Evolutionary conservation across 2,329 filamentous ascomycete species (phyloP), one percentile per base, ranked within the genome.

Genomic region (Aspergillus nomiae): DNA sequence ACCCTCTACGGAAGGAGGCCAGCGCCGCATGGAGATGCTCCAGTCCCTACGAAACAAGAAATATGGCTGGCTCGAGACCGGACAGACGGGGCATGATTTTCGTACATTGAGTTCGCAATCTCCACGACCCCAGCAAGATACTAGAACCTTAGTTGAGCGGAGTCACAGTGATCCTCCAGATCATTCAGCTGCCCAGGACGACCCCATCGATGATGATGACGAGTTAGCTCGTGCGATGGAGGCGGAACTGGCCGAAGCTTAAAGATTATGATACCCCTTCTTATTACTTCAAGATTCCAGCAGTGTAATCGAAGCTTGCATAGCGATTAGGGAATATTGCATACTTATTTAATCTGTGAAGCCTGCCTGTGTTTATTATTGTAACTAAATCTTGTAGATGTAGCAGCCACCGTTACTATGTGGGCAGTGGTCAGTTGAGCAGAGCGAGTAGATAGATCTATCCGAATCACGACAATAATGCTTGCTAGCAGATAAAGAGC

Each of bases 21-120:
- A 62, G 51, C 64, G 58, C 30, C 60, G 66, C 26, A 61, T 61
- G 51, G 62, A 67, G 21, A 67, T 74, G 32, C 68, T 70, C n/a
- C 65, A 63, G 10, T 62, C 68, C 7, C 65, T 77, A 57, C 71
- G 68, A 53, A 69, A 67, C 30, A 78, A 77, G 56, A 64, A 70
- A 30, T 76, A 77, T 56, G 30, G 55, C 16, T 78, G 75, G 76
- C 69, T 78, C 6, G 63, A 63, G 53, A 55, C 50, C 19, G 56
- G 46, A 36, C 26, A 46, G 24, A 45, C 46, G 32, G 58, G 48
- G 30, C 21, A 60, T 7, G 30, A 38, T 43, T 43, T 55, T 36
- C 26, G 36, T 16, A 32, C 16, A 7, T 53, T 53, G 28, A 30
- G 21, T 16, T 45, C 58, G 26, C 53, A 30, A 28, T 53, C 41